Evolutionary conservation across 1,284 basidiomycete species (phyloP).

Genomic region (Ganoderma multipileum): DNA sequence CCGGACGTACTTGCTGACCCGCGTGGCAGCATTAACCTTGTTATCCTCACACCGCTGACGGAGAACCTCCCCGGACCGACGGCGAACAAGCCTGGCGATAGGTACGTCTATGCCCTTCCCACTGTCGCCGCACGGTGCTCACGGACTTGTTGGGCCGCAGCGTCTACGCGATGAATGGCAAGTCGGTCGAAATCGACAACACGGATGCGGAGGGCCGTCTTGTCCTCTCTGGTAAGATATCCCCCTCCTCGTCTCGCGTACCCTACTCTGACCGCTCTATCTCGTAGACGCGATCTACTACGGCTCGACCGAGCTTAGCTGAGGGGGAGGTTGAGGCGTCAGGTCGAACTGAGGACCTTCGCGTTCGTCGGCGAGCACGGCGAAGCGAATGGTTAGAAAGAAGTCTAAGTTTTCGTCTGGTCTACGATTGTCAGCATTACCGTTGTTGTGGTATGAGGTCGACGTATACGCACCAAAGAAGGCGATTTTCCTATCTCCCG

Average conservation of each 20-base stretch:
- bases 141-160: constrained; percentile 49
- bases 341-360: constrained; percentile 36
- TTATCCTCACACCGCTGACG: constrained; percentile 77
- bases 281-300: constrained; percentile 83
- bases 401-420: constrained; percentile 79
- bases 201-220: constrained; percentile 90
- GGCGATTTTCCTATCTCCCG: constrained; percentile 54
- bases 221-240: constrained; percentile 66
- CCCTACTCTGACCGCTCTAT: neutral
- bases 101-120: constrained; percentile 53
- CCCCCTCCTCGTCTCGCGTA: neutral
- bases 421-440: neutral
- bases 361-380: constrained; percentile 42
- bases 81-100: constrained; percentile 89
- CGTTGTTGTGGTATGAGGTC: neutral
- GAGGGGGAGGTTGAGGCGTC: constrained; percentile 54
- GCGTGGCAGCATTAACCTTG: constrained; percentile 71
- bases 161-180: constrained; percentile 88
- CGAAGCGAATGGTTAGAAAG: constrained; percentile 52
- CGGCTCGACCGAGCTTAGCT: constrained; percentile 74
- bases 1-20: neutral
- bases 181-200: constrained; percentile 88
- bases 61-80: constrained; percentile 90
- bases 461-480: constrained; percentile 70
- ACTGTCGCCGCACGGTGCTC: neutral